Conservation (phyloP, 768 basidiomycete species). For the Auricularia sp. region DNA sequence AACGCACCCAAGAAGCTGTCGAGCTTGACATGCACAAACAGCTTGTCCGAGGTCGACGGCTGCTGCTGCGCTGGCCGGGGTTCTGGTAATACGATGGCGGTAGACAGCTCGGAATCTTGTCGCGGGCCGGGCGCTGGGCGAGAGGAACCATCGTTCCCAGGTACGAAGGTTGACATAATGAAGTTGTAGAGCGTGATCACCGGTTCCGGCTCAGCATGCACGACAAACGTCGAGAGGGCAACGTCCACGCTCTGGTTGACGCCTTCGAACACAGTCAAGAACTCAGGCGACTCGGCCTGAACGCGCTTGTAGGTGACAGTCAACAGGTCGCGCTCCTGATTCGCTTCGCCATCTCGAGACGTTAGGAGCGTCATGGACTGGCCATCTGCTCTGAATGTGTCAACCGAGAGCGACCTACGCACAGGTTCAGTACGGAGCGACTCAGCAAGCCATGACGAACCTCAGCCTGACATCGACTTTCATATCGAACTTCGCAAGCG, state of each 20-base stretch:
- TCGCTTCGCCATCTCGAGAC: constrained; percentile 35
- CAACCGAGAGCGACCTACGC: constrained; percentile 62
- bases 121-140: not conserved
- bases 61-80: constrained; percentile 6
- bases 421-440: not conserved
- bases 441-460: constrained; percentile 25
- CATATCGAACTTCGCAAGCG: constrained; percentile 76
- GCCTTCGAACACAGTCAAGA: constrained; percentile 63
- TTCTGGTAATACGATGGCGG: not conserved
- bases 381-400: constrained; percentile 47
- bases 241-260: constrained; percentile 84
- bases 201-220: constrained; percentile 82
- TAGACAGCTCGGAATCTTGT: not conserved
- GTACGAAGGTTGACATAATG: constrained; percentile 93
- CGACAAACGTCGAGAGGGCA: constrained; percentile 80
- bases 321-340: constrained; percentile 55
- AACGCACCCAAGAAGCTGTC: constrained; percentile 68
- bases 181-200: constrained; percentile 89
- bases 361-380: constrained; percentile 56
- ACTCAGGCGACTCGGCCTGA: constrained; percentile 81
- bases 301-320: constrained; percentile 68
- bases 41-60: constrained; percentile 18
- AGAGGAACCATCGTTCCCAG: constrained; percentile 13
- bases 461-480: constrained; percentile 72
- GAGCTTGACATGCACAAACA: constrained; percentile 72